phyloP scores from a whole-genome alignment of 2,329 filamentous ascomycete species.

The Apiospora koreana region DNA sequence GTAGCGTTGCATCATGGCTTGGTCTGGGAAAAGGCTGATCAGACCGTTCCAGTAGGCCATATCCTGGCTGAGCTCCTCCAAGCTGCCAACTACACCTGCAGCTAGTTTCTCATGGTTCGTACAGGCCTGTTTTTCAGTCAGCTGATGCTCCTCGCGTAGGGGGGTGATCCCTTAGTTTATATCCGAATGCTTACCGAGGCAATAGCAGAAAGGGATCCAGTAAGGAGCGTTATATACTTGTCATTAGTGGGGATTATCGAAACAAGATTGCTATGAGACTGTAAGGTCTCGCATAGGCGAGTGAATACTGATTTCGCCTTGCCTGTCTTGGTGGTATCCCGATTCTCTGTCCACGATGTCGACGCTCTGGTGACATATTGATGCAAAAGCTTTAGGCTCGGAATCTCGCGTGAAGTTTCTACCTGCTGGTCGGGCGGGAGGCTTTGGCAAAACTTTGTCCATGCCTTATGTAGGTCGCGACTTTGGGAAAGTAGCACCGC shows the following conservation, averaged over 20 bases:
- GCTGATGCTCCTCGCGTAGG: too few relatives aligned
- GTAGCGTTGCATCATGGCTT: slow-evolving; percentile 5
- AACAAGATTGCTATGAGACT: slow-evolving; percentile 13
- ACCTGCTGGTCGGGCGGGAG: not conserved
- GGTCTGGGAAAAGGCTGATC: not conserved
- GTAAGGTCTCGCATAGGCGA: not conserved
- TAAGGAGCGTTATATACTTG: slow-evolving; percentile 13
- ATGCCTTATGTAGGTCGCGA: slow-evolving; percentile 10
- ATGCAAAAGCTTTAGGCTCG: not conserved
- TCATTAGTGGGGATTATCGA: slow-evolving; percentile 13
- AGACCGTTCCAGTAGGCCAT: slow-evolving; percentile 14
- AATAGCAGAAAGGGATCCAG: slow-evolving; percentile 14
- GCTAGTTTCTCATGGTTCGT: not conserved
- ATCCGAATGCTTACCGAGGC: slow-evolving; percentile 12
- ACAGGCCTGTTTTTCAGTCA: too few relatives aligned
- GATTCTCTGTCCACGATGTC: not conserved
- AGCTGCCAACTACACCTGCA: accelerated
- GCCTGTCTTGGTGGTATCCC: not conserved
- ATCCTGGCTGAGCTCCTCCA: not conserved
- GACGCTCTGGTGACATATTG: not conserved
- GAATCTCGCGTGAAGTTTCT: not conserved
- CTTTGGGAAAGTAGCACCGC: not conserved
- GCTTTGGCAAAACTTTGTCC: slow-evolving; percentile 13
- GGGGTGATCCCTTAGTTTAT: too few relatives aligned
- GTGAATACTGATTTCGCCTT: slow-evolving; percentile 4